Base-by-base conservation (phyloP, 73 alveolate genomes). In the Paramecium caudatum region DNA sequence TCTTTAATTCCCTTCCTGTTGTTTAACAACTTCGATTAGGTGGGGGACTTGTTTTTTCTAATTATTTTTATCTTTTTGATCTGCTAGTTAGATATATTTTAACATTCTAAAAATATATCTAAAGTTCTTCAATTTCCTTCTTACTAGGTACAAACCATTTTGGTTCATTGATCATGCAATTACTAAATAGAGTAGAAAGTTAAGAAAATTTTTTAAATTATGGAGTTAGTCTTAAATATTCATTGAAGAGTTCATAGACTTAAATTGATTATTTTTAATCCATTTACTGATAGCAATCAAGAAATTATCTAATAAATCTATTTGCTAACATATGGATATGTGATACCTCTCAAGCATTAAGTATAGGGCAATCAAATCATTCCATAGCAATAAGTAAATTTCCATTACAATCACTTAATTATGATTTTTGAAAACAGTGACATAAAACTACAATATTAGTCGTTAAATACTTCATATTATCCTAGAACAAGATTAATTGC, bases 211-310 rank as follows among this genome's bases (percentile, higher is more conserved):
- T 16, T 43, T 41, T 74, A 5, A 74, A 30, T 74, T 16, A 9
- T 8, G 88, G 62, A 9, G 88, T 74, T n/a, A 74, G 69, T 74
- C 32, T 74, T 9, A 37, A 21, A 21, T 27, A 74, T 74, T 74
- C 88, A 74, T 74, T 74, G 46, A 74, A 74, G 3, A 74, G 16
- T 74, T 74, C 88, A 43, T 74, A 74, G 3, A 74, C 65, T 74
- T 74, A 15, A n/a, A 74, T 37, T 39, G 88, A 74, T 74, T 74
- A 41, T 4, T 45, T n/a, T 19, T 39, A 74, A 39, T 74, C 88
- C 39, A 74, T 39, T 74, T 74, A 19, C 43, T 74, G 21, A 74
- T 74, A 74, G 43, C 88, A 74, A 37, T 74, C 88, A 13, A 74
- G 21, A n/a, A 74, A 74, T 45, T 74, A 74, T 39, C 69, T 33